Evolutionary conservation across 1,284 basidiomycete species (phyloP).

Genomic region (Trichosporon sp.): DNA sequence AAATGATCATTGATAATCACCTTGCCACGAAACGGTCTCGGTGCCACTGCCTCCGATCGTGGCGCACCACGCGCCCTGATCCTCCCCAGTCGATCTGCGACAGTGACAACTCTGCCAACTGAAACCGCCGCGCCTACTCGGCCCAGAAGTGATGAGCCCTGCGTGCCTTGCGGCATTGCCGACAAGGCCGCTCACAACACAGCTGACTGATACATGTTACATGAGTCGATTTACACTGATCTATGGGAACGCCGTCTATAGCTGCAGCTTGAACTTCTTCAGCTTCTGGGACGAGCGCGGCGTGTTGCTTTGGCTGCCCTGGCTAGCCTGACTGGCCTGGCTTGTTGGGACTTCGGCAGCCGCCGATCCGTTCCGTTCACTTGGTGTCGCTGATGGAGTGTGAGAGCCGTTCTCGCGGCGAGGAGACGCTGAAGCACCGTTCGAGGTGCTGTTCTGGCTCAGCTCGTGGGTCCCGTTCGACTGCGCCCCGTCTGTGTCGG

Average conservation of each 20-base stretch:
- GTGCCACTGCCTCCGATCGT: too few species aligned
- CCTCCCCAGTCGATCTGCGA: too few species aligned
- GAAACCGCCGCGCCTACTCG: too few species aligned
- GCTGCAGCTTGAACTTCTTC: slow-evolving; percentile 11
- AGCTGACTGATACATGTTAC: neutral
- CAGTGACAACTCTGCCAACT: too few species aligned
- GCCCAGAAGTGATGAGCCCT: too few species aligned
- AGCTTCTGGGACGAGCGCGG: neutral
- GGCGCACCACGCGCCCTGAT: too few species aligned
- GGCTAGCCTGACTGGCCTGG: neutral
- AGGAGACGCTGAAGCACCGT: neutral
- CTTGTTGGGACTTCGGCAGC: neutral
- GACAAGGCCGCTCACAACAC: too few species aligned
- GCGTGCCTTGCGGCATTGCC: too few species aligned
- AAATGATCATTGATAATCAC: too few species aligned
- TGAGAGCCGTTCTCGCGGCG: neutral
- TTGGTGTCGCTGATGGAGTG: neutral
- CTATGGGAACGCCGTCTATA: neutral
- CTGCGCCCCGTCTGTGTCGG: neutral
- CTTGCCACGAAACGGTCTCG: too few species aligned
- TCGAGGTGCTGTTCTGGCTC: neutral
- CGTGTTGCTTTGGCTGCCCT: neutral
- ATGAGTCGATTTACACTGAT: neutral
- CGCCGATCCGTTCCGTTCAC: neutral
- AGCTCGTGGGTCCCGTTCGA: neutral